Evolutionary conservation across 2,329 filamentous ascomycete genomes (phyloP), one percentile per base, ranked within the genome.

Genomic region (Neurospora crassa): DNA sequence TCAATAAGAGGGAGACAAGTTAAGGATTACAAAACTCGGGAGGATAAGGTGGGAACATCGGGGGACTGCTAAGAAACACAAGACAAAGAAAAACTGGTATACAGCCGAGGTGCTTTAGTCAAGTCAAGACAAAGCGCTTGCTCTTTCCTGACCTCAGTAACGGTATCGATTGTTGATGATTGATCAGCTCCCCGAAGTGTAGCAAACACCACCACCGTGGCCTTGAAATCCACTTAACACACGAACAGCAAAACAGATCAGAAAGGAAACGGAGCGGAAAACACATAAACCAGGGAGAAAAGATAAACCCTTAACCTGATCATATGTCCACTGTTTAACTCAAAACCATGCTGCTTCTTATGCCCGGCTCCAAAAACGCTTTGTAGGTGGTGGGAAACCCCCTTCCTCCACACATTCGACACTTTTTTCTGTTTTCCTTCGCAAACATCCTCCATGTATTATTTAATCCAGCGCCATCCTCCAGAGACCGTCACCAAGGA

Each of bases 401-500:
- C 20, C 40, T 8, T 47, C 18, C 47, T 47, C 20, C 18, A 16
- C 37, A 70, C 14, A n/a, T 37, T 24, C 18, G 8, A 18, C 14
- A 40, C 12, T 16, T 43, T 43, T 37, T 37, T 37, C 34, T 37
- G 6, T 29, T n/a, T 16, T 69, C 6, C 42, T n/a, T 2, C 29
- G 5, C 7, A 20, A 40, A 11, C 67, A 24, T 24, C 8, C 67
- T 18, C 10, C 40, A 11, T 53, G 43, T 45, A 29, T 5, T 29
- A 29, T 45, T 74, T 79, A 88, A n/a, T 88, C 84, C 24, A 84
- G 80, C 34, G 76, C 78, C 73, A 97, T 79, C 76, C 86, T 92
- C 96, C 96, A 99, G 76, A 99, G 83, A 20, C 95, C 96, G 84
- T 99, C 96, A 0, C 96, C 96, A 70, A 98, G 80, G 83, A 91